These are phyloP conservation scores for Solanum sejunctum DNA, from an alignment of 257 asterid genomes.

Conservation along the genomic window DNA sequence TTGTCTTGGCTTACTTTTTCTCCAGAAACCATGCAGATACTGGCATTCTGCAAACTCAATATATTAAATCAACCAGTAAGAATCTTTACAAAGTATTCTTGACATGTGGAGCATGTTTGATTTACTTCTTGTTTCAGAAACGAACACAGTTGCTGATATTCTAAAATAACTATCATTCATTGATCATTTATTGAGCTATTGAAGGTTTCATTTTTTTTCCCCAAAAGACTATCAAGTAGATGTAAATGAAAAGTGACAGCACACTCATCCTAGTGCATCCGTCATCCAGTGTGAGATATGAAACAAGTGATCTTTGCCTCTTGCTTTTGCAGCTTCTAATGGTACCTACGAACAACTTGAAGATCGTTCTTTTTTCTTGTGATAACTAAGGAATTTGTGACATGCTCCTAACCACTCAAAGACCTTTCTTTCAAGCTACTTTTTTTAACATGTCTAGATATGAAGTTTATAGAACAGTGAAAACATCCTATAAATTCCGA, in stretches of 20 bases:
- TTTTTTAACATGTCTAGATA: background rate
- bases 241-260: background rate
- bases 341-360: background rate
- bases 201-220: background rate
- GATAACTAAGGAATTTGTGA: background rate
- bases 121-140: background rate
- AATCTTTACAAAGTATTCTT: background rate
- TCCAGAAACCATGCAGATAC: background rate
- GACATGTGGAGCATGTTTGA: background rate
- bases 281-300: background rate
- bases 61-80: background rate
- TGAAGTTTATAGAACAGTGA: background rate
- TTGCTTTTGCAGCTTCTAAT: background rate
- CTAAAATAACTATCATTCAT: background rate
- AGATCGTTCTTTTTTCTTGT: background rate
- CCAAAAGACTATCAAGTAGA: background rate
- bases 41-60: background rate
- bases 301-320: background rate
- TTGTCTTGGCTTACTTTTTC: background rate
- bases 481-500: background rate
- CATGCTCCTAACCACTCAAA: background rate
- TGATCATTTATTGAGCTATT: background rate
- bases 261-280: background rate
- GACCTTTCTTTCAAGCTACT: background rate
- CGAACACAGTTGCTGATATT: background rate